Percentiles rank a stretch among this genome's conserved stretches.
Evolutionary conservation across 1,139 yeast genomes (phyloP).

Genomic region (Yamadazyma atmosphaerica): DNA sequence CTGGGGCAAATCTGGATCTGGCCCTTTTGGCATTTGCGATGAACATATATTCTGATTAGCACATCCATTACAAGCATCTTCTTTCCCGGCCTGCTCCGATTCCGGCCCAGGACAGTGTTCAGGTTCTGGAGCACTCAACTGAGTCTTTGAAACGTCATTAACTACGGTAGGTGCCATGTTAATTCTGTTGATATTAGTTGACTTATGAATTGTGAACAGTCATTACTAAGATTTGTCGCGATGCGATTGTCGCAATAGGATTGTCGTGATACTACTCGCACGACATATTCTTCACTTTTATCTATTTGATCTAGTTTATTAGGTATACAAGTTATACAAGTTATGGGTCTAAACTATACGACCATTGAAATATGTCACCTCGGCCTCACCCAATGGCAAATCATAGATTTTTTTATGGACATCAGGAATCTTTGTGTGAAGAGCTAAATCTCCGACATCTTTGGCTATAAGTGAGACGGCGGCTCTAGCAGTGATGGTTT

Average conservation of each 20-base stretch:
- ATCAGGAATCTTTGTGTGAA: constrained; percentile 20
- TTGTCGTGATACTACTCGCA: no score
- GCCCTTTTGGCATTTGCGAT: constrained; percentile 81
- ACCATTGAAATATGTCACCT: constrained; percentile 35
- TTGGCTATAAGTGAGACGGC: constrained; percentile 56
- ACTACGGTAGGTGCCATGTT: constrained; percentile 26
- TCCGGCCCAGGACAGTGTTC: constrained; percentile 99
- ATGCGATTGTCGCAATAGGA: no score
- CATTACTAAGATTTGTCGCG: constrained; percentile 1
- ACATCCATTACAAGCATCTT: constrained; percentile 93
- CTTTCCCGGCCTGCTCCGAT: constrained; percentile 88
- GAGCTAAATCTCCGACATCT: constrained; percentile 42
- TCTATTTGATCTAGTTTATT: no score
- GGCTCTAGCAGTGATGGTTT: constrained; percentile 27
- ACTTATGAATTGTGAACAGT: neutral
- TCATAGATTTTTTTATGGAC: constrained; percentile 27
- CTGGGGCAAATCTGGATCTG: constrained; percentile 89
- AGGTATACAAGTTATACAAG: no score
- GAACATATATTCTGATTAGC: constrained; percentile 91
- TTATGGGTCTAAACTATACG: no score
- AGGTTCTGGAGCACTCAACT: constrained; percentile 64
- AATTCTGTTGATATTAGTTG: constrained; percentile 1
- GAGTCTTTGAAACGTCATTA: constrained; percentile 18
- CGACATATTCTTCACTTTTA: no score
- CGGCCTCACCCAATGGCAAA: constrained; percentile 51